Evolutionary conservation across 139 green algal genomes (phyloP).

Genomic region (Volvox reticuliferus): DNA sequence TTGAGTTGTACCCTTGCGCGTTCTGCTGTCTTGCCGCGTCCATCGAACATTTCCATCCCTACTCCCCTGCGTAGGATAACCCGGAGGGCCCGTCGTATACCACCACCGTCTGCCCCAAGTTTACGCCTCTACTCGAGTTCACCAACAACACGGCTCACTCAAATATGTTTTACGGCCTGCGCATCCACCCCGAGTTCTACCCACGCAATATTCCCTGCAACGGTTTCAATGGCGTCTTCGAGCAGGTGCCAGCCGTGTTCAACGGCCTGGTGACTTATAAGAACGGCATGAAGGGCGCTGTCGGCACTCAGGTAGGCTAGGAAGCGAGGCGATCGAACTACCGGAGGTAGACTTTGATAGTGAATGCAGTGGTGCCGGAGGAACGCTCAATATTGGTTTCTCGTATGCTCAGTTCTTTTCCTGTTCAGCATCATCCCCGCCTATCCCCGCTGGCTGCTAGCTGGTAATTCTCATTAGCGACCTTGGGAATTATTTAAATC

Average conservation of each 20-base stretch:
- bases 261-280: conserved; percentile 67
- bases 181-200: conserved; percentile 68
- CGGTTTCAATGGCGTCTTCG: conserved; percentile 21
- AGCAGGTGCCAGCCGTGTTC: conserved; percentile 56
- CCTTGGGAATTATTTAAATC: no score
- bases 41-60: no score
- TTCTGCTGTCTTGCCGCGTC: no score
- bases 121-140: conserved; percentile 63
- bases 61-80: conserved; percentile 20
- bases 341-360: no score
- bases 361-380: no score
- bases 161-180: conserved; percentile 76
- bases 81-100: conserved; percentile 58
- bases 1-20: no score
- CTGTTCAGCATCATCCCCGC: no score
- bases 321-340: background rate
- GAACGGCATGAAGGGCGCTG: conserved; percentile 76
- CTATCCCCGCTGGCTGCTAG: no score
- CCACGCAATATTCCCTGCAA: conserved; percentile 51
- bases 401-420: no score
- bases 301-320: conserved; percentile 56
- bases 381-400: no score
- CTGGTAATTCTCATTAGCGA: no score
- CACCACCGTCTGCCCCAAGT: conserved; percentile 69
- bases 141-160: conserved; percentile 74